Base-by-base conservation (phyloP, 2,329 filamentous ascomycete species). In the Venturia aucupariae region DNA sequence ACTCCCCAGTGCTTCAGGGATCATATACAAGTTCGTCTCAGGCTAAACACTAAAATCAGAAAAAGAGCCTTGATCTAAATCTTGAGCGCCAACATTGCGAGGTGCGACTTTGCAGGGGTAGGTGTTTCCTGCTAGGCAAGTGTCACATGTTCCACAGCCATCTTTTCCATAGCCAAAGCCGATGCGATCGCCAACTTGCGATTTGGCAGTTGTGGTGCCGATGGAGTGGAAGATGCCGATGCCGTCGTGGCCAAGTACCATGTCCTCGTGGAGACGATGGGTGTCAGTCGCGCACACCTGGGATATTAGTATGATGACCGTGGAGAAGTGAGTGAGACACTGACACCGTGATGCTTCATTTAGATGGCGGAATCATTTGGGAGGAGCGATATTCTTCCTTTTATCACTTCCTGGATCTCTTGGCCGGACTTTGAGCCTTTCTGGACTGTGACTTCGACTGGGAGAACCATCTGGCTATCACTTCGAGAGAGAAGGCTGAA, bases 21-120 rank as follows among this genome's bases (percentile, higher is more conserved):
- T 84, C 70, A 76, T 80, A 85, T 75, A 0, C 80, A 80, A 68
- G 90, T 92, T 68, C 83, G 81, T n/a, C 75, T 64, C 57, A 35
- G 63, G 63, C 42, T 30, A 62, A 19, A 62, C 32, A 22, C 59
- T 55, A 27, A 22, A 64, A 39, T 13, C 44, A 13, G 63, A 39
- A 19, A 41, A 64, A 3, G 63, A 64, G 17, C 57, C 63, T 32
- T 61, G 55, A 32, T 62, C 42, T 8, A 62, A 32, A 55, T 64
- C 63, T 11, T 60, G 19, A 15, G 22, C 39, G 22, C 35, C 46
- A 46, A 27, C 61, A 10, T 60, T 27, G 10, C 62, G 62, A 27
- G 61, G 44, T 4, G 27, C n/a, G n/a, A 27, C 22, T 22, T 32
- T 11, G 54, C 62, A 64, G 51, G 22, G 57, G 24, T 60, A 57